Evolutionary conservation across 225 moss, liverwort and hornwort genomes (phyloP), one percentile per base, ranked within the genome.

Genomic region (Pleurozium schreberi): DNA sequence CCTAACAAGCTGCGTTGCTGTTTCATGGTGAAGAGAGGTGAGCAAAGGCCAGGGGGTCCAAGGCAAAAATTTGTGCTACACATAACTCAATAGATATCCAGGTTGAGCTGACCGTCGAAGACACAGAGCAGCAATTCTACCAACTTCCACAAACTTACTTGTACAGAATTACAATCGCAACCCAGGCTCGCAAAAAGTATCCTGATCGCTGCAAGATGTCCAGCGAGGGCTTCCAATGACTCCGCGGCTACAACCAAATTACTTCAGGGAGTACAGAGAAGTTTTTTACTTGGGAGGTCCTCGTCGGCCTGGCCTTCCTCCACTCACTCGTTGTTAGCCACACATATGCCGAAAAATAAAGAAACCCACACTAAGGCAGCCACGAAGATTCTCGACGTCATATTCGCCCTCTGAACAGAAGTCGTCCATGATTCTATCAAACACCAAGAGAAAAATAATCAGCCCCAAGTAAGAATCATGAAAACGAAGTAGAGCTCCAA

Each of bases 351-450:
- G 78, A 92, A 94, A 84, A 94, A 93, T 10, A 94, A 61, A 33
- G 93, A 93, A 71, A 93, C 87, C 93, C 93, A 94, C 68, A 91
- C 88, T 47, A 94, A 93, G 45, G 93, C 71, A 61, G 84, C 93
- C 82, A 91, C 38, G 77, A 94, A 92, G 40, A 94, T 94, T 88
- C 86, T 91, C 42, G 88, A 93, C 82, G 49, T 80, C 88, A 81
- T 84, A 40, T 84, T 90, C 53, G 87, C 93, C 59, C 82, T 88
- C 67, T 49, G 92, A 77, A 86, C 26, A 52, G 90, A 93, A 81
- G 90, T 82, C 69, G 31, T 83, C 92, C 88, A 90, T 77, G 92
- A 88, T 79, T 85, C 92, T 93, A 84, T 81, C 85, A 90, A 88
- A 45, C 42, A 76, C 76, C 58, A 77, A 49, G 5, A 86, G 55